Evolutionary conservation across 495 filamentous ascomycete species (phyloP).

Genomic region (Staphylotrichum tortipilum): DNA sequence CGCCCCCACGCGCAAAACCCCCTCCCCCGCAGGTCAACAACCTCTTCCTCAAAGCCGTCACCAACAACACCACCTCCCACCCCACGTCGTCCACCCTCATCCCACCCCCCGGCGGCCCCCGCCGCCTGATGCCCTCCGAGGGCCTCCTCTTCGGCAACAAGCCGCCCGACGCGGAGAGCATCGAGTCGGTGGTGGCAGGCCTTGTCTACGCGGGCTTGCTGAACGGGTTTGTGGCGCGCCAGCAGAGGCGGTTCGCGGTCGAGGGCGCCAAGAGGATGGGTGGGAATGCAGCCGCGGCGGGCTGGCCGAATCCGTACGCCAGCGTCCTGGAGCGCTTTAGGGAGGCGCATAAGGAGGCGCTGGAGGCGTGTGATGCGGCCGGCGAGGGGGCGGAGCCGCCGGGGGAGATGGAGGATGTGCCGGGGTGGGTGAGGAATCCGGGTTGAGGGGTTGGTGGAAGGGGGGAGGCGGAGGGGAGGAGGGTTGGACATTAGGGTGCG

Average conservation of each 20-base stretch:
- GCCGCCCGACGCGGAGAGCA: conserved; percentile 49
- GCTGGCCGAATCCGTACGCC: conserved; percentile 33
- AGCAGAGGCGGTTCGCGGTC: conserved; percentile 67
- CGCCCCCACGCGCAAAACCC: conserved; percentile 2
- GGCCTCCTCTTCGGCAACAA: conserved; percentile 45
- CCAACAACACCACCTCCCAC: conserved; percentile 26
- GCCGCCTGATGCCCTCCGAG: conserved; percentile 38
- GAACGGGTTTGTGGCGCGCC: conserved; percentile 76
- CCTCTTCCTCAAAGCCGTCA: conserved; percentile 34
- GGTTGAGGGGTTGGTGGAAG: background rate
- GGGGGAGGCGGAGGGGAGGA: background rate
- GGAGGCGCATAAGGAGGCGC: conserved; percentile 24
- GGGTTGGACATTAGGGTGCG: too few relatives aligned
- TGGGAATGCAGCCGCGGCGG: conserved; percentile 37
- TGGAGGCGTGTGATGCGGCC: conserved; percentile 13
- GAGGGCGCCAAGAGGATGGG: conserved; percentile 60
- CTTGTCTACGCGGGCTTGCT: conserved; percentile 77
- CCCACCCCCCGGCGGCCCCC: conserved; percentile 40
- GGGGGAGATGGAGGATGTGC: conserved; percentile 28
- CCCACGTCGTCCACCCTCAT: conserved; percentile 23
- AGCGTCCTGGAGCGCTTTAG: conserved; percentile 24
- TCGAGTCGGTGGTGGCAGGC: conserved; percentile 71
- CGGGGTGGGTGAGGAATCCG: conserved; percentile 27
- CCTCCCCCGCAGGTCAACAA: conserved; percentile 19
- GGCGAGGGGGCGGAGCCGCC: conserved; percentile 19